Conservation (phyloP, 2,329 filamentous ascomycete species). For the Diaporthe aspalathi region DNA sequence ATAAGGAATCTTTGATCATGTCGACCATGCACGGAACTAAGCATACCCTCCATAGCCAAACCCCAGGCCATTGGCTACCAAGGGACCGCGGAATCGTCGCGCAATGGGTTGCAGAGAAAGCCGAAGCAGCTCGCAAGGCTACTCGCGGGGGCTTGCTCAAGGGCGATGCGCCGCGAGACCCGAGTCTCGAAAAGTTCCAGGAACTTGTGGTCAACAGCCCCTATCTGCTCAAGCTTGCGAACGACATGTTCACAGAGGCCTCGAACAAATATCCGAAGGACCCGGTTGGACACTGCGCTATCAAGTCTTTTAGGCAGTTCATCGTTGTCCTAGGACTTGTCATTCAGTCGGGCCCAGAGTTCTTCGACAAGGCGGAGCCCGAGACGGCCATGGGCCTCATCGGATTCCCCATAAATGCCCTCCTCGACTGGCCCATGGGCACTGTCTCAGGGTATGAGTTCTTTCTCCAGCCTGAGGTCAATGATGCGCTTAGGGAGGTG, state of each 20-base stretch:
- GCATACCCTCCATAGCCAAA: background rate
- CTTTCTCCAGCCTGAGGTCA: background rate
- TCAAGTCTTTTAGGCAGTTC: constrained; percentile 1
- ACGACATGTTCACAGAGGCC: constrained; percentile 23
- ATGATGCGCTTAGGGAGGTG: background rate
- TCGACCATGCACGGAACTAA: background rate
- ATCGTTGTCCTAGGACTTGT: background rate
- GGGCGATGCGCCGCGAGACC: background rate
- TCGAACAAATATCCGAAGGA: constrained; percentile 1
- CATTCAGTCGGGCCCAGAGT: background rate
- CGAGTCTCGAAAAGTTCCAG: background rate
- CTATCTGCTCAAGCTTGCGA: background rate
- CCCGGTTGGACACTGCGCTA: background rate
- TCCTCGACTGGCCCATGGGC: constrained; percentile 67
- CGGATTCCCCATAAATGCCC: constrained; percentile 63
- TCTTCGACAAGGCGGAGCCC: background rate
- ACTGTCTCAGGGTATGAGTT: constrained; percentile 45
- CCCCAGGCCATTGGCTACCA: background rate
- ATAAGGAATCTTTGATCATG: background rate
- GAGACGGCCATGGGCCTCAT: constrained; percentile 52
- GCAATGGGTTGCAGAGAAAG: background rate
- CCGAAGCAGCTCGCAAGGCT: background rate
- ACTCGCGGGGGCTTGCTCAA: background rate
- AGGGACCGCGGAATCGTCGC: background rate
- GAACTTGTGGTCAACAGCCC: background rate